Base-by-base conservation (phyloP, 768 basidiomycete genomes). In the Lactifluus subvellereus region DNA sequence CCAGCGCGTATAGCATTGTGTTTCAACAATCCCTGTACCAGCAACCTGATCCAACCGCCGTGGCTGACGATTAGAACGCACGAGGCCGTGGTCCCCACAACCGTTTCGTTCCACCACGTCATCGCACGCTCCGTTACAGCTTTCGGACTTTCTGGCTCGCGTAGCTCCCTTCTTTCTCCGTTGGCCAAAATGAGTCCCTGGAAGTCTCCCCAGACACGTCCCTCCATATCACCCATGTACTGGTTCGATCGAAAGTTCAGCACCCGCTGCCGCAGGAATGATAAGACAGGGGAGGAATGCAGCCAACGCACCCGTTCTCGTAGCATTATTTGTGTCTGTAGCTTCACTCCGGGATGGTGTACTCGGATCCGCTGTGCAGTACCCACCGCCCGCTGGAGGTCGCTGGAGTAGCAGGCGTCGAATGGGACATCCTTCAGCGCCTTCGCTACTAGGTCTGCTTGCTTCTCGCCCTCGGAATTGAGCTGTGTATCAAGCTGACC, bases 401-500 rank as follows among this genome's bases (percentile, higher is more conserved):
- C 89, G 69, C 91, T 94, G 63, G 81, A 83, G 70, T 82, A 85
- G 35, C 84, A 88, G 32, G 73, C 73, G 40, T 77, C 78, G 66
- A 94, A 88, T 8, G 74, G 74, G 18, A 87, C 73, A 38, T 75
- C 70, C 69, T 78, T 78, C 65, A 92, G 73, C 47, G 78, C 80
- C 63, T 79, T 73, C 1, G 81, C 87, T 2, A 84, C 80, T 58
- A 78, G 73, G 59, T 70, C 69, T 22, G 87, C 87, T 72, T 93
- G 89, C 57, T 75, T 74, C 52, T 78, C 58, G 14, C 91, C 91
- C 4, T 72, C 74, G 16, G 77, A 80, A 67, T 91, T 91, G 69
- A 93, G 77, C 45, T 72, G 66, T 7, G 85, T 85, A 73, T 93
- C 87, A 59, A 83, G 68, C 9, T 93, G 91, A 45, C 91, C 91